Base-by-base conservation (phyloP, 1,284 basidiomycete species). In the Naganishia sp. region DNA sequence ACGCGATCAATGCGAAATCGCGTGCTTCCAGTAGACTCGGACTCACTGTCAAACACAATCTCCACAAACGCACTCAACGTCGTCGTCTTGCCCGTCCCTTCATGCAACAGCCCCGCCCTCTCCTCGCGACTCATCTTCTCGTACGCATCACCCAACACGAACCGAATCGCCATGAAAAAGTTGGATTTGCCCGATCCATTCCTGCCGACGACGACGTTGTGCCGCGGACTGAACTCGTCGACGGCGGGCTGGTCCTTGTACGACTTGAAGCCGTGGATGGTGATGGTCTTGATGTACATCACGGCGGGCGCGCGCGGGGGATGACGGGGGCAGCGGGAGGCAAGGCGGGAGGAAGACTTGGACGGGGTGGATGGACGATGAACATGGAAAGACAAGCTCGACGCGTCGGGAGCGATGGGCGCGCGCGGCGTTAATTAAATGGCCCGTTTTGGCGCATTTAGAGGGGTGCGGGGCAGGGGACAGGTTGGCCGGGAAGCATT, bases 161-260 rank as follows among this genome's bases (percentile, higher is more conserved):
- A 99, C 10, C 95, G 90, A 75, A 98, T 96, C 21, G 94, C 92
- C 90, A 90, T 88, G 79, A 97, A 97, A 83, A 97, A 96, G 78
- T 97, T 97, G 74, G 90, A 93, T 83, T 97, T 97, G 64, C 94
- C 94, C 21, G 90, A 92, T 11, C 94, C 94, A 84, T 97, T 97
- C 52, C 94, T 83, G 13, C 94, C 93, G 13, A 97, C 93, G 3
- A 96, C 90, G 16, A 96, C 92, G 79, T 96, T 96, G 74, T 95
- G 92, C 50, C 84, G 87, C 0, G 92, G 86, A 76, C 79, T 81
- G 73, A 85, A 85, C 16, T 83, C 82, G 52, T 84, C 83, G n/a
- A 85, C 81, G 39, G 81, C 79, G 18, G 82, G 82, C 73, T 84
- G 82, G 71, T 86, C 84, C 66, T 83, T 75, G 87, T 94, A 98